phyloP scores from a whole-genome alignment of 257 asterid genomes.

The Nicotiana tomentosiformis region DNA sequence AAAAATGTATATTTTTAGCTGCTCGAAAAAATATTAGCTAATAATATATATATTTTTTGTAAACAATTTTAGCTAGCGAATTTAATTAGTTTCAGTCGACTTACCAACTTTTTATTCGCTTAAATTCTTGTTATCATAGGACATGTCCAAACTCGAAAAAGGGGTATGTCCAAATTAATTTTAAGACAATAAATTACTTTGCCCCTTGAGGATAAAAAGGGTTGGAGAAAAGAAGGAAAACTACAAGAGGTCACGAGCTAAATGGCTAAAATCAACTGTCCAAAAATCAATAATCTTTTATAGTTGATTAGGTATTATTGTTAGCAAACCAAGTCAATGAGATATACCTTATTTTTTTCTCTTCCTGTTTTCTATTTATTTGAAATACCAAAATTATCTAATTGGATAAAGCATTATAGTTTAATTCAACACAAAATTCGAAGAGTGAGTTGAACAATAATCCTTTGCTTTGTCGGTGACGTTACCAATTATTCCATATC shows the following conservation, averaged over 20 bases:
- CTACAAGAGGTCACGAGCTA: not conserved
- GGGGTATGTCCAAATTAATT: too few relatives aligned
- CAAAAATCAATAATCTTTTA: not conserved
- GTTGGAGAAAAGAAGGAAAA: not conserved
- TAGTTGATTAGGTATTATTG: not conserved
- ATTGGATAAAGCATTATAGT: not conserved
- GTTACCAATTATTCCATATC: not conserved
- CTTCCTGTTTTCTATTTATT: not conserved
- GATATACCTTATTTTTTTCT: not conserved
- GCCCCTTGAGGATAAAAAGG: not conserved
- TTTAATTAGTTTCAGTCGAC: too few relatives aligned
- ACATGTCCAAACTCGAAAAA: too few relatives aligned
- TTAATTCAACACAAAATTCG: not conserved
- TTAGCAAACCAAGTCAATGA: not conserved
- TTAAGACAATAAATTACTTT: not conserved
- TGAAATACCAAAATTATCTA: not conserved
- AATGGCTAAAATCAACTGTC: not conserved
- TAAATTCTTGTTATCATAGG: too few relatives aligned
- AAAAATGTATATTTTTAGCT: too few relatives aligned
- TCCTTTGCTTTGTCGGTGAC: not conserved
- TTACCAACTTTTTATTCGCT: rapidly evolving
- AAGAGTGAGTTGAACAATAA: not conserved
- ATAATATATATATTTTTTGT: too few relatives aligned
- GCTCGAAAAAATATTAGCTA: too few relatives aligned
- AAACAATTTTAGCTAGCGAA: too few relatives aligned